Evolutionary conservation across 2,329 filamentous ascomycete genomes (phyloP), one percentile per base, ranked within the genome.

Genomic region (Coccinonectria pachysandricola): DNA sequence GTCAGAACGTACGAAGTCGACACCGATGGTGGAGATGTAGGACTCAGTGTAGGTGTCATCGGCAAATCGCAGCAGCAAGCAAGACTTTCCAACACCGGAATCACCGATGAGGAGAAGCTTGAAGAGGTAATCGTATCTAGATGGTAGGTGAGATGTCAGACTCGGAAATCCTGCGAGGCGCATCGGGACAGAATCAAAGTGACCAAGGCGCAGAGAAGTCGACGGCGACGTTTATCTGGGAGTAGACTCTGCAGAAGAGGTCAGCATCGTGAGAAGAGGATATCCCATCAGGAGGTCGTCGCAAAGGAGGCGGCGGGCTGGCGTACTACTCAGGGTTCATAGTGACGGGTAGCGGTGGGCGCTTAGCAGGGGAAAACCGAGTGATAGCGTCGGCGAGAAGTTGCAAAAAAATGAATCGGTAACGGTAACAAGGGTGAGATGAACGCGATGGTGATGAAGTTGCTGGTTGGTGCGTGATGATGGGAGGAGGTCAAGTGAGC

Each of bases 91-190:
- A 54, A 98, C 91, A 77, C 91, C 91, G 60, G 91, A 98, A 62
- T 98, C 91, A 64, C 91, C 91, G 77, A 98, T 98, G 70, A 98
- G 88, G 64, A 98, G 84, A 45, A 98, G 86, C 79, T 98, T 98
- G 79, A 98, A 98, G 55, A 98, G 86, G 64, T 98, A 98, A 62
- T 98, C 91, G 82, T 98, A 98, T 91, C 91, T 96, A 27, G 17
- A 45, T 53, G 35, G 53, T 46, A 41, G 36, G 34, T 11, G 21
- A 14, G 19, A 43, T 35, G 17, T 14, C 15, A 15, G 22, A 31
- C 32, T 33, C 31, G 21, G 19, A 21, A 14, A 31, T 17, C 15
- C 23, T 9, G 21, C 27, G 10, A 21, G 23, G 12, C 26, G 20
- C 25, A 15, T 14, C 22, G 22, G 27, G 15, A n/a, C n/a, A n/a